Base-by-base conservation (phyloP, 1,139 yeast species). In the Pichia sp. region DNA sequence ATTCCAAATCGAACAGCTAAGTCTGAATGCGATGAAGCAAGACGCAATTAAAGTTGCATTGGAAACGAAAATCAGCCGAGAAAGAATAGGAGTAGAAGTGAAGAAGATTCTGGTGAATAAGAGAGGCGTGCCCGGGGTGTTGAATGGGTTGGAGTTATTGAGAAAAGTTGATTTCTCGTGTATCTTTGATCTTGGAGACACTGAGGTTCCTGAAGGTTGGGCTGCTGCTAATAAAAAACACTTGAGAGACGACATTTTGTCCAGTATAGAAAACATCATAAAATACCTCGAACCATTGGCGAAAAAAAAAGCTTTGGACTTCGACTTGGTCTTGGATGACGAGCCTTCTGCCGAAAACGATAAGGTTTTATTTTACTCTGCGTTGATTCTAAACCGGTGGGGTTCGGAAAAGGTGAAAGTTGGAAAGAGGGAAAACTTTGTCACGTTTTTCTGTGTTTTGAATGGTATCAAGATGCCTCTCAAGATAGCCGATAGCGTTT, bases 51-150 rank as follows among this genome's bases (percentile, higher is more conserved):
- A 80, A 60, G 60, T 66, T 1, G 84, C 90, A 1, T 75, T 95
- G 47, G 70, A 77, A 30, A 75, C 78, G 47, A 95, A 95, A 66
- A 90, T 95, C 52, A 87, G 96, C 57, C 77, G 95, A 53, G 99
- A 93, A 69, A 78, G 99, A 61, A 85, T 95, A 13, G 98, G 97
- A 3, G 84, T 82, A 13, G 99, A 95, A 64, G 70, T 92, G 52
- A 83, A 78, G 51, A 95, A 95, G 69, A 86, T 86, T 44, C 72
- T 92, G 44, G 70, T 72, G n/a, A 82, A 95, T 29, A 56, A 52
- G 29, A 54, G 57, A 40, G 57, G 59, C 2, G 13, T 54, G 2
- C 64, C 69, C 5, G 77, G 85, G 61, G 89, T 95, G 0, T 72
- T 77, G 0, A 77, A 81, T 58, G 97, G 95, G 0, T 71, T 90